Percentiles rank a stretch among this genome's conserved stretches.
phyloP scores from a whole-genome alignment of 2,329 filamentous ascomycete species.

The Capronia epimyces region DNA sequence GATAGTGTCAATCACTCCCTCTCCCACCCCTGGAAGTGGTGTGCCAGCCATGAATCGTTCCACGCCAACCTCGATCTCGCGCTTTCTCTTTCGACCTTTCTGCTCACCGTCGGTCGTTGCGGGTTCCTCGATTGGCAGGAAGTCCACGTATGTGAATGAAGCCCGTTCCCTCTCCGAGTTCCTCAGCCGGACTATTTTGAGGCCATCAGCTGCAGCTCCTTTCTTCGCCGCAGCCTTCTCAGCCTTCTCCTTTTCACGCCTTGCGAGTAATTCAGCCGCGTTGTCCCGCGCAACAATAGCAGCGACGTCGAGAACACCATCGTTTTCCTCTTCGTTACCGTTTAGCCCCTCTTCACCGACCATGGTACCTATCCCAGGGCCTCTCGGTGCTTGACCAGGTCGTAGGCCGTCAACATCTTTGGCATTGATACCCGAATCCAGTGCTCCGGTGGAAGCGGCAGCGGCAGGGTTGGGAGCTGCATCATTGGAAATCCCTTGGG shows the following conservation, averaged over 20 bases:
- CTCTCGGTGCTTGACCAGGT: constrained; percentile 44
- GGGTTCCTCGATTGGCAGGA: constrained; percentile 50
- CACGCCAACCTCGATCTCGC: constrained; percentile 57
- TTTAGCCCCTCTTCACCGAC: constrained; percentile 48
- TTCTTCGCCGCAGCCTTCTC: constrained; percentile 53
- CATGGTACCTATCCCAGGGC: constrained; percentile 52
- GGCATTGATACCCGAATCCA: constrained; percentile 41
- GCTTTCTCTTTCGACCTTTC: constrained; percentile 46
- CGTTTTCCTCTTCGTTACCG: constrained; percentile 48
- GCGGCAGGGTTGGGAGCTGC: constrained; percentile 49
- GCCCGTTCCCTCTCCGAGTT: constrained; percentile 57
- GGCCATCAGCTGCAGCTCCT: constrained; percentile 40
- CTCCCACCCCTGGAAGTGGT: constrained; percentile 37
- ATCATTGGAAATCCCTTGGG: constrained; percentile 38
- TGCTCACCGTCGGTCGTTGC: constrained; percentile 45
- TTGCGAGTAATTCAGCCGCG: constrained; percentile 57
- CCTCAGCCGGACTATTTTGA: constrained; percentile 49
- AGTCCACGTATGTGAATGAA: constrained; percentile 58
- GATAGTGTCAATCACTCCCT: constrained; percentile 73
- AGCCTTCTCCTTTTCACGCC: constrained; percentile 58
- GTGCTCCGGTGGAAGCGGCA: constrained; percentile 51
- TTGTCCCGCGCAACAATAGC: constrained; percentile 60
- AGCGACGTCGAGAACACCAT: constrained; percentile 60
- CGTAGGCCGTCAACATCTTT: constrained; percentile 36
- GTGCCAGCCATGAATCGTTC: constrained; percentile 58